Conservation (phyloP, 345 rosid species). For the Citrus australasica region DNA sequence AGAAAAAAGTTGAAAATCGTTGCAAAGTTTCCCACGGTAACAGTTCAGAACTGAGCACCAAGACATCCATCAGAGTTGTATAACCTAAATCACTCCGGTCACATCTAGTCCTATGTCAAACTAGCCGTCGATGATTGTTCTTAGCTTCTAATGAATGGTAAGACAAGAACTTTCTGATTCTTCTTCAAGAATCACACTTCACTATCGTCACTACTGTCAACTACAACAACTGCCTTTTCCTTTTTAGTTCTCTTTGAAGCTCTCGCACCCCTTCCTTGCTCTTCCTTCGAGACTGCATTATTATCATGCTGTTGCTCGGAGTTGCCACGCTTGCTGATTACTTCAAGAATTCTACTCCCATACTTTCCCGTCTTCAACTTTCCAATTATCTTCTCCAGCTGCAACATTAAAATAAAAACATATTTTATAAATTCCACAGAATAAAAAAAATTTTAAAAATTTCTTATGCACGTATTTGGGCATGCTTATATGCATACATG, state of each 20-base stretch:
- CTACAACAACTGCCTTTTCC: conserved; percentile 37
- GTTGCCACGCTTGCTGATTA: conserved; percentile 32
- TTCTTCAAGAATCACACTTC: conserved; percentile 16
- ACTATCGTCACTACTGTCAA: conserved; percentile 49
- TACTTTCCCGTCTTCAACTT: conserved; percentile 73
- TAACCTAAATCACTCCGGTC: too few species aligned
- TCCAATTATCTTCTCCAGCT: conserved; percentile 88
- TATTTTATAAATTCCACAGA: background rate
- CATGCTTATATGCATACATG: background rate
- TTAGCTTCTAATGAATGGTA: too few species aligned
- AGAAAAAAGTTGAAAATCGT: too few species aligned
- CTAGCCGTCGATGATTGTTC: too few species aligned
- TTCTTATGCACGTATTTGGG: background rate
- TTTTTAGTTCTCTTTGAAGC: conserved; percentile 61
- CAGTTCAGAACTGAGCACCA: too few species aligned
- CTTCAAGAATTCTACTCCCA: conserved; percentile 72
- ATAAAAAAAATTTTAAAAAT: too few species aligned
- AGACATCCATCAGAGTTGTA: too few species aligned
- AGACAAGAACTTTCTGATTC: background rate
- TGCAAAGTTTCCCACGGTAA: too few species aligned
- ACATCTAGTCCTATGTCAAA: too few species aligned
- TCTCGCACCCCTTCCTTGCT: conserved; percentile 25
- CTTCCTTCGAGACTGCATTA: conserved; percentile 22
- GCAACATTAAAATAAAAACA: conserved; percentile 21
- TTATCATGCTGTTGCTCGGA: conserved; percentile 14